Evolutionary conservation across 2,329 filamentous ascomycete genomes (phyloP), one percentile per base, ranked within the genome.

Genomic region (Fusarium beomiforme): DNA sequence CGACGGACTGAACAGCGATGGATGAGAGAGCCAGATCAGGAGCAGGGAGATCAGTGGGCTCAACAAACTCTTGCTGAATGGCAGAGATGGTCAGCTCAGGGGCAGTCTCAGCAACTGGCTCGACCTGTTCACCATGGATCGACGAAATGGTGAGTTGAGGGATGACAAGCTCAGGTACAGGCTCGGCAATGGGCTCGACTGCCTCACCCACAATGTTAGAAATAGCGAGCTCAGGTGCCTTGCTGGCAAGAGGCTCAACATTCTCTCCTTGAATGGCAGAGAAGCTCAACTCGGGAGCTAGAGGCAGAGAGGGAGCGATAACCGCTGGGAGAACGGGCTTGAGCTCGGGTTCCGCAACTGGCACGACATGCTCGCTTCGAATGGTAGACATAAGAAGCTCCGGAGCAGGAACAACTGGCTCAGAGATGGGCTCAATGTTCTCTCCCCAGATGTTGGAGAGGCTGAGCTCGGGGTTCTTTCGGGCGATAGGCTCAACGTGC

Each of bases 11-110:
- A 2, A 72, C 73, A 23, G 73, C 51, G 51, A 80, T 75, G 19
- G 75, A 61, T 8, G 80, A 80, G 12, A 81, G 55, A 10, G 68
- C 74, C 43, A 81, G 72, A 23, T 72, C 74, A 23, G 74, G 73
- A 10, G 58, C 46, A 41, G 67, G 59, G 16, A 72, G 29, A 19
- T 62, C 61, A n/a, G 67, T 53, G 58, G 66, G 79, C 55, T 79
- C 73, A 14, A 79, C 60, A 21, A 73, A 47, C 57, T 79, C 73
- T 16, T 67, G 57, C 16, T 66, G 64, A 13, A 79, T 72, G 2
- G 66, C 56, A 10, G 77, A 76, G 29, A 76, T 64, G 31, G 53
- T 66, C 17, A 76, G 61, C 29, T 64, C 29, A 39, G 70, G 67
- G 16, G 64, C 39, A 12, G 60, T 58, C 31, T 63, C 72, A 11